Evolutionary conservation across 176 grass and related monocot species (phyloP).

Genomic region (Triticum dicoccoides): DNA sequence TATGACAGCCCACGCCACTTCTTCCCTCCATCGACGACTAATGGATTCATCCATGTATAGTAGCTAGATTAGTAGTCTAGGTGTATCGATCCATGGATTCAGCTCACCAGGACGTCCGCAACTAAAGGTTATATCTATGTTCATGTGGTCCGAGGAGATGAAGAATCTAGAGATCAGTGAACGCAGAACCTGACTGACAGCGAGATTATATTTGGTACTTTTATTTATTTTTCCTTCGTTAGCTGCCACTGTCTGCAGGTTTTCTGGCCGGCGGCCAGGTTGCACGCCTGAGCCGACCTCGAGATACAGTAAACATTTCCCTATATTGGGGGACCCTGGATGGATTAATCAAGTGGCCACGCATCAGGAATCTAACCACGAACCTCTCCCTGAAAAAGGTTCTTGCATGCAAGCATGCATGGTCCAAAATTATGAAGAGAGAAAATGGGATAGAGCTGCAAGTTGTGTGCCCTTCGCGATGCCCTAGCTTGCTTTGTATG

Average conservation of each 20-base stretch:
- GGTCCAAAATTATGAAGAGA: too few relatives aligned
- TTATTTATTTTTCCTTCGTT: background rate
- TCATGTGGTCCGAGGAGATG: background rate
- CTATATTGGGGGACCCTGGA: background rate
- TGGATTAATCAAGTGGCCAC: background rate
- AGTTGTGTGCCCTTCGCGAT: background rate
- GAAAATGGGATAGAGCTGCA: background rate
- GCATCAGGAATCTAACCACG: background rate
- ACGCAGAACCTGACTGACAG: background rate
- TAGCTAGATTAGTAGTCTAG: background rate
- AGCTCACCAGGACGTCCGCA: background rate
- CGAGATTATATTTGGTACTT: background rate
- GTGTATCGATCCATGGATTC: background rate
- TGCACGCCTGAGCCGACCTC: background rate
- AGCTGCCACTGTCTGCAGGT: background rate
- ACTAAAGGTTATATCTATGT: background rate
- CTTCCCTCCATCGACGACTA: background rate
- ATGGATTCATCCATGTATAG: background rate
- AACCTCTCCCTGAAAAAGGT: too few relatives aligned
- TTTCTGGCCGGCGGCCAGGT: background rate
- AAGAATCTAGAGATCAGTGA: background rate
- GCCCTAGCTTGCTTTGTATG: background rate
- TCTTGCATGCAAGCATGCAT: too few relatives aligned
- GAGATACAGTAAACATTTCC: background rate
- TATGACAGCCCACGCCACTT: background rate